These are phyloP conservation scores for Mrakia frigida DNA, from an alignment of 768 basidiomycete genomes.

Conservation along the genomic window DNA sequence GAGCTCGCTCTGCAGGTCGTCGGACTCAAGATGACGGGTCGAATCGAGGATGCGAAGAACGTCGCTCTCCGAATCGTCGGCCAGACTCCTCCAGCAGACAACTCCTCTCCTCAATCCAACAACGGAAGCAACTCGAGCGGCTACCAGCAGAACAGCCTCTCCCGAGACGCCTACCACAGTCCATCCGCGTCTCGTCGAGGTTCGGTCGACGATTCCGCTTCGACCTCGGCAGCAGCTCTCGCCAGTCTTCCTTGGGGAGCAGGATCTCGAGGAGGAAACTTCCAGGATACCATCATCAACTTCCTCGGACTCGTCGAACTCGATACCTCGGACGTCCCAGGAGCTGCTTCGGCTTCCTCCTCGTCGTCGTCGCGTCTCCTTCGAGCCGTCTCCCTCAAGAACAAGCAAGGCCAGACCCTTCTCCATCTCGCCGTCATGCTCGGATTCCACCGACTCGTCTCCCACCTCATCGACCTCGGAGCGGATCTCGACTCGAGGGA, in stretches of 20 bases:
- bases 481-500: slow-evolving; percentile 81
- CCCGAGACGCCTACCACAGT: slow-evolving; percentile 14
- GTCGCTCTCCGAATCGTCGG: slow-evolving; percentile 91
- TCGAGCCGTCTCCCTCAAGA: slow-evolving; percentile 64
- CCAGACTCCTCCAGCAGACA: slow-evolving; percentile 3
- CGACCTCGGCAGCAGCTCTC: background rate
- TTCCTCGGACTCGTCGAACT: slow-evolving; percentile 74
- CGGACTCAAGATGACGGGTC: slow-evolving; percentile 92
- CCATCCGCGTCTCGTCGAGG: slow-evolving; percentile 4
- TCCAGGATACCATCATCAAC: slow-evolving; percentile 71
- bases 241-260: slow-evolving; percentile 4
- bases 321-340: slow-evolving; percentile 43
- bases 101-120: background rate
- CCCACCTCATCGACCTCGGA: slow-evolving; percentile 64
- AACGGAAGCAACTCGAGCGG: background rate
- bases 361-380: slow-evolving; percentile 43
- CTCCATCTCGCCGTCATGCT: slow-evolving; percentile 81
- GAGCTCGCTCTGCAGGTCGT: slow-evolving; percentile 92
- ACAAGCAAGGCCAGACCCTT: slow-evolving; percentile 70
- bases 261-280: slow-evolving; percentile 46
- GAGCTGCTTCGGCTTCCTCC: slow-evolving; percentile 39
- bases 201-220: slow-evolving; percentile 6
- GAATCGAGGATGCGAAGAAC: slow-evolving; percentile 86
- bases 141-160: background rate
- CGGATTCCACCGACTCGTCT: slow-evolving; percentile 63